These are phyloP conservation scores for Aciculosporium take DNA, from an alignment of 2,329 filamentous ascomycete species.

Conservation along the genomic window DNA sequence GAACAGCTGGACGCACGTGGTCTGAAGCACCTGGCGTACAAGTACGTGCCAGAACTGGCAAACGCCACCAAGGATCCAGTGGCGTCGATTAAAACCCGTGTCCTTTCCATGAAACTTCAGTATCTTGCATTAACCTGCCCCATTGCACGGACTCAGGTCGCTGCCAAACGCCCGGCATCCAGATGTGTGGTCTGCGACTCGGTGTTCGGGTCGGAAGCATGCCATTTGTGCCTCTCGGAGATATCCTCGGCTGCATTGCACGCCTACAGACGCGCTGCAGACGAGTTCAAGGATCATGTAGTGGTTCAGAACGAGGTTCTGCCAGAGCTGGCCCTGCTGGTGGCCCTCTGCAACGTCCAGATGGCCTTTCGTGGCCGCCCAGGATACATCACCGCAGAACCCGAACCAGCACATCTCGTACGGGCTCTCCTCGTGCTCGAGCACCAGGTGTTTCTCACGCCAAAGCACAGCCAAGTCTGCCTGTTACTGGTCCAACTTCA, in stretches of 20 bases:
- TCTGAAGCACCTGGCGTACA: conserved; percentile 24
- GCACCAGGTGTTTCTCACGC: conserved; percentile 28
- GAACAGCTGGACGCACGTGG: conserved; percentile 27
- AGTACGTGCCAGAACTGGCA: conserved; percentile 20
- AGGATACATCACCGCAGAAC: conserved; percentile 6
- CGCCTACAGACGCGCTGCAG: conserved; percentile 6
- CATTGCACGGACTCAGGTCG: conserved; percentile 11
- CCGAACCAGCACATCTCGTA: conserved; percentile 22
- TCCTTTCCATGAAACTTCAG: conserved; percentile 27
- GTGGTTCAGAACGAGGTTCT: conserved; percentile 9
- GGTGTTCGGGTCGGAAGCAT: conserved; percentile 9
- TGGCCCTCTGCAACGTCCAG: conserved; percentile 21
- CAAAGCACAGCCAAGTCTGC: conserved; percentile 31
- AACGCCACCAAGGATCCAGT: conserved; percentile 13
- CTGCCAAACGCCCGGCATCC: conserved; percentile 10
- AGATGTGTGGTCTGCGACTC: conserved; percentile 14
- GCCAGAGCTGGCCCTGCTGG: conserved; percentile 22
- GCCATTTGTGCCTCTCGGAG: conserved; percentile 12
- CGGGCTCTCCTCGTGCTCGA: conserved; percentile 37
- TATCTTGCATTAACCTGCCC: conserved; percentile 30
- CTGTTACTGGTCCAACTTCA: conserved; percentile 39
- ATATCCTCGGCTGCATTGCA: conserved; percentile 13
- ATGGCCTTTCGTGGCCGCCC: conserved; percentile 12
- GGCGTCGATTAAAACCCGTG: conserved; percentile 14
- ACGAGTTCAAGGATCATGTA: conserved; percentile 2